Evolutionary conservation across 2,329 filamentous ascomycete genomes (phyloP).

Genomic region (Talaromyces marneffei): DNA sequence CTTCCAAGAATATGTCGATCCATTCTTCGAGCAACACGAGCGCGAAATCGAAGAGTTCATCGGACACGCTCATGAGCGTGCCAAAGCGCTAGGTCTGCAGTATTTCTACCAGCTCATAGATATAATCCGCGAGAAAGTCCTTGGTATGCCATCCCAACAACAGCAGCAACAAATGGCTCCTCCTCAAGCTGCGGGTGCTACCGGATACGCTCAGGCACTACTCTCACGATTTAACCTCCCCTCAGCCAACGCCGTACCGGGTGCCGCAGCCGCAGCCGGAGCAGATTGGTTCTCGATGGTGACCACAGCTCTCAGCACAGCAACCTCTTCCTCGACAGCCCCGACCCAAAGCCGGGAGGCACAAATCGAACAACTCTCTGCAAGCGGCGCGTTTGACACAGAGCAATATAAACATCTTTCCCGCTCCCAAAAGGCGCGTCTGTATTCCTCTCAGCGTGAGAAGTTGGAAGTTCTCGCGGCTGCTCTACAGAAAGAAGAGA

Average conservation of each 20-base stretch:
- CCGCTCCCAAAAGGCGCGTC: conserved; percentile 62
- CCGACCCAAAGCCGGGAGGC: conserved; percentile 31
- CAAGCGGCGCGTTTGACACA: conserved; percentile 63
- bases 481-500: conserved; percentile 74
- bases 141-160: conserved; percentile 65
- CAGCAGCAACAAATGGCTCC: conserved; percentile 45
- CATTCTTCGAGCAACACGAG: conserved; percentile 84
- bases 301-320: conserved; percentile 64
- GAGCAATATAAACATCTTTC: conserved; percentile 57
- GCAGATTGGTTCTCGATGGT: conserved; percentile 72
- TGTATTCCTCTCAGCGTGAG: conserved; percentile 74
- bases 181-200: conserved; percentile 28
- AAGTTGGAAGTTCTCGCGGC: conserved; percentile 66
- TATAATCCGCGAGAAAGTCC: conserved; percentile 64
- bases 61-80: conserved; percentile 68
- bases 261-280: conserved; percentile 35
- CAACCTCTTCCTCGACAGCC: conserved; percentile 35
- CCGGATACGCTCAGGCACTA: conserved; percentile 68
- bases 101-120: conserved; percentile 69
- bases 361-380: conserved; percentile 48
- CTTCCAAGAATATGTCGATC: conserved; percentile 80
- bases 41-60: conserved; percentile 85
- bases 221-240: conserved; percentile 84
- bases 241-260: conserved; percentile 40
- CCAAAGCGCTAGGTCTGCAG: conserved; percentile 68